These are phyloP conservation scores for Solanum neorickii DNA, from an alignment of 257 asterid genomes.

Conservation along the genomic window DNA sequence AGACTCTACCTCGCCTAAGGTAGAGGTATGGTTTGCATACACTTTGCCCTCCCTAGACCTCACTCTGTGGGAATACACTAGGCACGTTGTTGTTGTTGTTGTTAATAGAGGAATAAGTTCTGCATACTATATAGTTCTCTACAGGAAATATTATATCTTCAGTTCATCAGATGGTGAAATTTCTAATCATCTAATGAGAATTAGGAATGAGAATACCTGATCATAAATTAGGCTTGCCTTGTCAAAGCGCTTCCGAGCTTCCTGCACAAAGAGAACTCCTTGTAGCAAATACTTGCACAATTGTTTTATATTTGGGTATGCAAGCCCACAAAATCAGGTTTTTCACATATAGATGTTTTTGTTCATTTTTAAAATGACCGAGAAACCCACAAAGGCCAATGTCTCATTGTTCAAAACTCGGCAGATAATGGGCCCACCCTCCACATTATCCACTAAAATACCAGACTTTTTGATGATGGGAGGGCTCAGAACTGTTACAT, in stretches of 20 bases:
- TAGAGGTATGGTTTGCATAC: neutral
- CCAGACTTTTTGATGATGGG: neutral
- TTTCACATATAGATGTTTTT: neutral
- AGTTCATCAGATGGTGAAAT: neutral
- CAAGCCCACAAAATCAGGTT: neutral
- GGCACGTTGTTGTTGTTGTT: neutral
- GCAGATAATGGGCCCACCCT: neutral
- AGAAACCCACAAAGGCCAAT: neutral
- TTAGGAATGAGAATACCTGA: slow-evolving; percentile 49
- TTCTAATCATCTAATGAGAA: neutral
- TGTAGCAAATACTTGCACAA: slow-evolving; percentile 9
- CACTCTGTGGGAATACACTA: neutral
- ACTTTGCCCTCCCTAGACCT: neutral
- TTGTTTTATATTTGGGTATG: neutral
- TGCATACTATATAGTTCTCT: neutral
- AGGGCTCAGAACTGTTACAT: neutral
- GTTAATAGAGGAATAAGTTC: neutral
- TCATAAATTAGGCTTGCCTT: slow-evolving; percentile 96
- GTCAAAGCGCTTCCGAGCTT: slow-evolving; percentile 94
- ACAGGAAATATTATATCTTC: neutral
- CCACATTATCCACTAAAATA: neutral
- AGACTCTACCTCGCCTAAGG: neutral
- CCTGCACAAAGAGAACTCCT: slow-evolving; percentile 48
- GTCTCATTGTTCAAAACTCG: neutral
- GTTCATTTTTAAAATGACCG: neutral